These are phyloP conservation scores for Boletus sensibilis DNA, from an alignment of 768 basidiomycete genomes.

Conservation along the genomic window DNA sequence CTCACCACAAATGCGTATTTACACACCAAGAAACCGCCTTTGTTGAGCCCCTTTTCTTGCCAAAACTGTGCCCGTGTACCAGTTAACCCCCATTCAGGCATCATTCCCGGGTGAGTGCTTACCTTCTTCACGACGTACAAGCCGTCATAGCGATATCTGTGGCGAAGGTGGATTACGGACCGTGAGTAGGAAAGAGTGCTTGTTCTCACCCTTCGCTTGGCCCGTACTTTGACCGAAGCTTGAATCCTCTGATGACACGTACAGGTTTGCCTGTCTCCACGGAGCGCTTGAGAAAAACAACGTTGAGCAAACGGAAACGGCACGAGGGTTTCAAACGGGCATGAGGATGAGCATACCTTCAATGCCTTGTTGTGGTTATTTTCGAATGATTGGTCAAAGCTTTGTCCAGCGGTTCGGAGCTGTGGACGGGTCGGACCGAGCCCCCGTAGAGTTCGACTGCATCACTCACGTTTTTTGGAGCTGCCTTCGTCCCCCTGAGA, in stretches of 20 bases:
- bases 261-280: conserved; percentile 80
- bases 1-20: conserved; percentile 80
- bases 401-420: conserved; percentile 90
- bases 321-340: not conserved
- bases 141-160: conserved; percentile 88
- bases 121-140: conserved; percentile 79
- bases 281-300: conserved; percentile 49
- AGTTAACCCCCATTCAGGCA: not conserved
- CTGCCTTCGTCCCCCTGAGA: conserved; percentile 76
- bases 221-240: conserved; percentile 63
- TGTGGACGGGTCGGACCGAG: conserved; percentile 27
- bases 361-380: conserved; percentile 69
- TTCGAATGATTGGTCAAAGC: conserved; percentile 79
- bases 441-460: not conserved
- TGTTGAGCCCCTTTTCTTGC: conserved; percentile 69
- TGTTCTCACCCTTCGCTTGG: conserved; percentile 67
- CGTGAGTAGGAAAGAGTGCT: not conserved
- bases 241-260: conserved; percentile 82
- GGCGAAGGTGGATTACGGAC: not conserved
- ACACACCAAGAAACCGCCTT: conserved; percentile 74
- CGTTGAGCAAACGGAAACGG: not conserved
- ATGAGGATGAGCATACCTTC: conserved; percentile 38
- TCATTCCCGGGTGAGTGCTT: not conserved
- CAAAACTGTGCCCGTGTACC: conserved; percentile 49
- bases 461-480: conserved; percentile 75